Evolutionary conservation across 768 basidiomycete genomes (phyloP), one percentile per base, ranked within the genome.

Genomic region (Naganishia antarctica): DNA sequence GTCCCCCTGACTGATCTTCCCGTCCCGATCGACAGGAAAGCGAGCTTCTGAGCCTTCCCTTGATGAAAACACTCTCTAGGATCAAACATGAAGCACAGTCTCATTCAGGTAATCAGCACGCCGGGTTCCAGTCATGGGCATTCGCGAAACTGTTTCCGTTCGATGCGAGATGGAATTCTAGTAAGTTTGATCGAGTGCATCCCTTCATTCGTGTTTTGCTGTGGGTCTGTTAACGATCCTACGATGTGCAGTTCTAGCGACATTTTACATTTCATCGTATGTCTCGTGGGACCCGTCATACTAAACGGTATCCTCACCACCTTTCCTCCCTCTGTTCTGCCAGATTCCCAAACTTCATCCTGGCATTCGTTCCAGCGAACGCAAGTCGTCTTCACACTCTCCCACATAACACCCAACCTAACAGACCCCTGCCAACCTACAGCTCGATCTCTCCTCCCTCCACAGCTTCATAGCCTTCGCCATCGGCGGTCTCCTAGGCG

Each of bases 381-480:
- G 53, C 40, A 57, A 37, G 53, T 37, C 11, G 11, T 15, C n/a
- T 13, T 40, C 15, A 2, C 7, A 41, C 23, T 23, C 23, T 44
- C 43, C 43, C 8, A 37, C 34, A 40, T 44, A 44, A 6, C 43
- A 9, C 43, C 7, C 34, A 37, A 37, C 34, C 15, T 15, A 7
- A 37, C 34, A 7, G 34, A 37, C 29, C 62, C 28, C 34, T 82
- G n/a, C n/a, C n/a, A n/a, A n/a, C n/a, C n/a, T 91, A 75, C n/a
- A 63, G 50, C 90, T 94, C 72, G 86, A 87, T 77, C 82, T 83
- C 16, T 82, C 89, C 75, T 91, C 90, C 46, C 82, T 93, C 64
- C 92, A 92, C 72, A 91, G 89, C 13, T 92, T 92, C 90, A 92
- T 90, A 34, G 89, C 91, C 6, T 92, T 92, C 75, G 91, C 91